A percentile compares a stretch with the other conserved stretches of the same genome.
phyloP scores from a whole-genome alignment of 176 grass and related monocot genomes.

The maize (Zea mays) region DNA sequence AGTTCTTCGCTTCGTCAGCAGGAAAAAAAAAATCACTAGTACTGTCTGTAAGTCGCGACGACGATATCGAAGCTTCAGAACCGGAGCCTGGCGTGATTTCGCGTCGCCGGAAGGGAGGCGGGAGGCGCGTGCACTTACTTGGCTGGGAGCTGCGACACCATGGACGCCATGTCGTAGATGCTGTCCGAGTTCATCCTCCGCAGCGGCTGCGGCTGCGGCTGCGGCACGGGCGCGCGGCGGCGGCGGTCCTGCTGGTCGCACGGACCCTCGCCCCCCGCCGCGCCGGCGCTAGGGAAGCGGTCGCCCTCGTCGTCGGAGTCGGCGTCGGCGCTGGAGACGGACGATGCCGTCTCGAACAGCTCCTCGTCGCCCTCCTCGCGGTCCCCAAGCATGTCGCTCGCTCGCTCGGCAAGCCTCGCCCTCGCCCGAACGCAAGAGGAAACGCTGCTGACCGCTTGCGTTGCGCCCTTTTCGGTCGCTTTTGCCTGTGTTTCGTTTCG shows the following conservation, averaged over 20 bases:
- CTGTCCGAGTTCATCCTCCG: constrained; percentile 50
- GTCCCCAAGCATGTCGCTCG: constrained; percentile 25
- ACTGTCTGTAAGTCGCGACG: too few relatives aligned
- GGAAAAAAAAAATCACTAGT: too few relatives aligned
- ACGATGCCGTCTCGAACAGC: constrained; percentile 30
- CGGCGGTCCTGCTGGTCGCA: not conserved
- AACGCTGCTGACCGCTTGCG: too few relatives aligned
- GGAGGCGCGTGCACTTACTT: constrained; percentile 46
- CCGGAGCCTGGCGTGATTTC: too few relatives aligned
- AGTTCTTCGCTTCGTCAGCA: not conserved
- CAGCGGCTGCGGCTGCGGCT: constrained; percentile 21
- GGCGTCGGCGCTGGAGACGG: constrained; percentile 44
- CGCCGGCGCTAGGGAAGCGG: constrained; percentile 22
- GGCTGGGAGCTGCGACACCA: constrained; percentile 56
- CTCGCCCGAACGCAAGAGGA: too few relatives aligned
- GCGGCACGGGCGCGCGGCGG: constrained; percentile 29
- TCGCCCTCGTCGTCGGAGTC: constrained; percentile 37
- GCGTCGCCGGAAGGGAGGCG: not conserved
- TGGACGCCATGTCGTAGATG: constrained; percentile 64
- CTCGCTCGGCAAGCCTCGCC: not conserved
- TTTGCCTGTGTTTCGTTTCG: not conserved
- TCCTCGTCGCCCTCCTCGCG: constrained; percentile 48
- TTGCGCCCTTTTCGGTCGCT: not conserved
- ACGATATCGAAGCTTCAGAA: too few relatives aligned
- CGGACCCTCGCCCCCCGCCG: not conserved